A percentile compares a stretch with the other conserved stretches of the same genome.
phyloP scores from a whole-genome alignment of 495 filamentous ascomycete species.

The Penicillium fimorum region DNA sequence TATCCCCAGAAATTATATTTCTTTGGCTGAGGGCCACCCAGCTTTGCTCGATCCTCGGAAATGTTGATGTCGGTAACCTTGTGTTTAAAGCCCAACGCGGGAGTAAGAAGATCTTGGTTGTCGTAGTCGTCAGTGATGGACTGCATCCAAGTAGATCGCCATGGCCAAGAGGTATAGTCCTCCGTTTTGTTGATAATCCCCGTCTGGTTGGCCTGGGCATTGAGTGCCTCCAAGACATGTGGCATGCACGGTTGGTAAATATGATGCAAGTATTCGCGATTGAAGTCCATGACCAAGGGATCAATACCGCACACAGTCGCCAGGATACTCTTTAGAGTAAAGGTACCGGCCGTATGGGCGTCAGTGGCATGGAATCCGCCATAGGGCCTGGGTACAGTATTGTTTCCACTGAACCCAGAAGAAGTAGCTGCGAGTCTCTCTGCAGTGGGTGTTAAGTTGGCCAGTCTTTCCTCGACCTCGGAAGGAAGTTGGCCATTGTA shows the following conservation, averaged over 20 bases:
- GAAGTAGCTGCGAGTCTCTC: slow-evolving; percentile 33
- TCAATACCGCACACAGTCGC: slow-evolving; percentile 40
- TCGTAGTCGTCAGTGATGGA: slow-evolving; percentile 31
- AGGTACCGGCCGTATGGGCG: slow-evolving; percentile 37
- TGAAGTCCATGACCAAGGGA: slow-evolving; percentile 44
- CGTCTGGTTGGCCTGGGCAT: slow-evolving; percentile 26
- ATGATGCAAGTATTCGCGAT: slow-evolving; percentile 35
- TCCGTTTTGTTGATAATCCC: slow-evolving; percentile 10
- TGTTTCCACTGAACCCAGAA: slow-evolving; percentile 17
- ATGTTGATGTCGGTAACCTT: slow-evolving; percentile 31
- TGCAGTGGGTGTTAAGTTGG: slow-evolving; percentile 35
- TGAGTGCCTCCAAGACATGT: slow-evolving; percentile 37
- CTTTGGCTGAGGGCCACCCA: slow-evolving; percentile 17
- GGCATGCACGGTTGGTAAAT: slow-evolving; percentile 47
- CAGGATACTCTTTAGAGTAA: slow-evolving; percentile 42
- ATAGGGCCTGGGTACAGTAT: slow-evolving; percentile 20
- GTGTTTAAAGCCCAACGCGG: slow-evolving; percentile 34
- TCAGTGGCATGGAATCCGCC: slow-evolving; percentile 40
- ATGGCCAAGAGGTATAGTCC: slow-evolving; percentile 29
- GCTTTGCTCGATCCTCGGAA: slow-evolving; percentile 28
- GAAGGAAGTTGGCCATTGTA: slow-evolving; percentile 27
- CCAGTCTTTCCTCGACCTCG: slow-evolving; percentile 28
- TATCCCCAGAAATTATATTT: slow-evolving; percentile 46
- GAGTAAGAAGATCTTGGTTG: slow-evolving; percentile 25
- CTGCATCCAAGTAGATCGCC: slow-evolving; percentile 32